Evolutionary conservation across 2,329 filamentous ascomycete genomes (phyloP).

Genomic region (Scortechinia acanthostroma): DNA sequence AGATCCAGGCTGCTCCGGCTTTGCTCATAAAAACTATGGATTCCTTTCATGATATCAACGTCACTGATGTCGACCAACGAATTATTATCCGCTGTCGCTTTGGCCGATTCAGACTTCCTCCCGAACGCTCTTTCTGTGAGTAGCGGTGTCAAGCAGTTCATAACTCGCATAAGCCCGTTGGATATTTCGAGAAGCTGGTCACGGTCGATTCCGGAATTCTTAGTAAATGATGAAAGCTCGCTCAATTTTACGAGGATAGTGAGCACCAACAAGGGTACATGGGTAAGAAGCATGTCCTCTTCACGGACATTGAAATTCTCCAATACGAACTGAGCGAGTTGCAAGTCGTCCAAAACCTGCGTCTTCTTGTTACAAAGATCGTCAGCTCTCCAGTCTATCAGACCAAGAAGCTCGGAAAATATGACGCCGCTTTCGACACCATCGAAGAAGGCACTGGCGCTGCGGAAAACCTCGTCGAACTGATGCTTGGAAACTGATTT

Average conservation of each 20-base stretch:
- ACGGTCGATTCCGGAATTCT: slow-evolving; percentile 10
- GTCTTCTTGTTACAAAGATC: slow-evolving; percentile 30
- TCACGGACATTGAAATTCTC: slow-evolving; percentile 86
- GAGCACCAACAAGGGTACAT: slow-evolving; percentile 73
- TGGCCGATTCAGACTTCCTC: slow-evolving; percentile 14
- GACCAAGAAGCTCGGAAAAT: slow-evolving; percentile 71
- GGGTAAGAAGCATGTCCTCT: slow-evolving; percentile 86
- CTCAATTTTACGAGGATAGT: slow-evolving; percentile 54
- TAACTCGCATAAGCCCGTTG: slow-evolving; percentile 33
- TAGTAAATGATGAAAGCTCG: slow-evolving; percentile 32
- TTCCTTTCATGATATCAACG: slow-evolving; percentile 47
- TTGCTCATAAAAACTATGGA: slow-evolving; percentile 61
- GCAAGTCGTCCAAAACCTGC: slow-evolving; percentile 55
- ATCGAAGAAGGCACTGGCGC: slow-evolving; percentile 93
- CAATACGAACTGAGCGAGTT: slow-evolving; percentile 75
- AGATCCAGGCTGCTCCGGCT: slow-evolving; percentile 66
- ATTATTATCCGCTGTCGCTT: slow-evolving; percentile 13
- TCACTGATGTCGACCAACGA: slow-evolving; percentile 24
- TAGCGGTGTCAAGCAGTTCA: slow-evolving; percentile 50
- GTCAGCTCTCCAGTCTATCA: slow-evolving; percentile 55
- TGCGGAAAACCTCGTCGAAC: slow-evolving; percentile 80
- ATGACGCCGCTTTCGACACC: slow-evolving; percentile 91
- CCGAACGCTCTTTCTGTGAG: slow-evolving; percentile 57
- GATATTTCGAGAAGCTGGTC: neutral
- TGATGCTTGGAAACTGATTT: slow-evolving; percentile 58